Evolutionary conservation across 257 asterid genomes (phyloP), one percentile per base, ranked within the genome.

Genomic region (Solanum raphanifolium): DNA sequence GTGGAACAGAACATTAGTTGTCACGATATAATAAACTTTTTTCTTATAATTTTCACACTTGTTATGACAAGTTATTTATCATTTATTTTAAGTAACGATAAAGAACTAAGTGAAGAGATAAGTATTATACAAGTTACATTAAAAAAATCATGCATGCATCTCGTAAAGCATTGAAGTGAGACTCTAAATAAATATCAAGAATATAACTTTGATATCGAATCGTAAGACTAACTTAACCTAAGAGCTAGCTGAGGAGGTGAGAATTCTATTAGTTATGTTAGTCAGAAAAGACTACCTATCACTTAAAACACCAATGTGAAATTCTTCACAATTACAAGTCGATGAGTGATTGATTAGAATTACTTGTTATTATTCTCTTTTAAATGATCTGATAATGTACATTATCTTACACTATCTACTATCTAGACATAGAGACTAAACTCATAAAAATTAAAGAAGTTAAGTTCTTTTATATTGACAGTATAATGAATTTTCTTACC

Each of bases 161-260:
- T 55, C 65, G 0, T 3, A 58, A 58, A 58, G 27, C 1, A 58
- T 20, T 0, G 2, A 58, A 0, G 10, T 21, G 27, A 58, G 27
- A 58, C 13, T 58, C n/a, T 58, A 0, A 21, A 58, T 58, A 20
- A 21, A 21, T 58, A 58, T 58, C 12, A 21, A 0, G 13, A 8
- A 10, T 8, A 8, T 1, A 21, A 21, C 12, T 58, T 20, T 58
- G 27, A 20, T 58, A 20, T 21, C 10, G 0, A 20, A 58, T 58
- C 68, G 0, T 58, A 58, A 58, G 5, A 0, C n/a, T 0, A 20
- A 55, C 65, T 5, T 15, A 52, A 52, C 0, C 7, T 52, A 15
- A 55, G 23, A 55, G 58, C 0, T 46, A 46, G 20, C 0, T 13
- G 7, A 46, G 20, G 58, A 46, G 58, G 20, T 46, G 55, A 36